Conservation (phyloP, 2,329 filamentous ascomycete genomes). For the Neopestalotiopsis rosae region DNA sequence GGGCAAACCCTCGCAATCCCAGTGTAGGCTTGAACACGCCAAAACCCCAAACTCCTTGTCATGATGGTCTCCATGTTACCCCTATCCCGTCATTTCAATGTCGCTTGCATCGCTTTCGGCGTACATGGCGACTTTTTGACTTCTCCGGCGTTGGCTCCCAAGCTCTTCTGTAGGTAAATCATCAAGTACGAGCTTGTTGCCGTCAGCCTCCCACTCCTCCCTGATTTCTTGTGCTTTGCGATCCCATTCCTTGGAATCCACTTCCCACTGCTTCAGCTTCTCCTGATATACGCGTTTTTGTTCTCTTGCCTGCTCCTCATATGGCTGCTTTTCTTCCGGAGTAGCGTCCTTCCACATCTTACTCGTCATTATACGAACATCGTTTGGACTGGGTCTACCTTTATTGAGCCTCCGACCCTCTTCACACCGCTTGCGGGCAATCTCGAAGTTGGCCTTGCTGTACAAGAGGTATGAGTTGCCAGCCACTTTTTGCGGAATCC, state of each 20-base stretch:
- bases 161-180: slow-evolving; percentile 21
- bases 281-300: slow-evolving; percentile 71
- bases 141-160: slow-evolving; percentile 33
- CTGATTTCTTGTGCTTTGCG: slow-evolving; percentile 62
- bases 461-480: slow-evolving; percentile 90
- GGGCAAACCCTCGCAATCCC: neutral
- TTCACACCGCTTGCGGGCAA: slow-evolving; percentile 64
- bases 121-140: slow-evolving; percentile 42
- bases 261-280: slow-evolving; percentile 63
- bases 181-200: slow-evolving; percentile 51
- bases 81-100: slow-evolving; percentile 31
- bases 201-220: slow-evolving; percentile 53
- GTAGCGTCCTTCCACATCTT: slow-evolving; percentile 87
- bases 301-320: slow-evolving; percentile 73
- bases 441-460: slow-evolving; percentile 78
- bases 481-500: slow-evolving; percentile 73
- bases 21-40: neutral
- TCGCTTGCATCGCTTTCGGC: slow-evolving; percentile 42
- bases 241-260: slow-evolving; percentile 75
- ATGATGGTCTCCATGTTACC: neutral
- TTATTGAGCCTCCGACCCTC: slow-evolving; percentile 69
- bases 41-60: neutral
- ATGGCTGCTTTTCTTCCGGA: slow-evolving; percentile 75
- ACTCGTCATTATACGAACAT: slow-evolving; percentile 84
- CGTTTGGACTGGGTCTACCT: slow-evolving; percentile 72